Conservation (phyloP, 1,139 yeast genomes). For the Saccharomyces hybrid region DNA sequence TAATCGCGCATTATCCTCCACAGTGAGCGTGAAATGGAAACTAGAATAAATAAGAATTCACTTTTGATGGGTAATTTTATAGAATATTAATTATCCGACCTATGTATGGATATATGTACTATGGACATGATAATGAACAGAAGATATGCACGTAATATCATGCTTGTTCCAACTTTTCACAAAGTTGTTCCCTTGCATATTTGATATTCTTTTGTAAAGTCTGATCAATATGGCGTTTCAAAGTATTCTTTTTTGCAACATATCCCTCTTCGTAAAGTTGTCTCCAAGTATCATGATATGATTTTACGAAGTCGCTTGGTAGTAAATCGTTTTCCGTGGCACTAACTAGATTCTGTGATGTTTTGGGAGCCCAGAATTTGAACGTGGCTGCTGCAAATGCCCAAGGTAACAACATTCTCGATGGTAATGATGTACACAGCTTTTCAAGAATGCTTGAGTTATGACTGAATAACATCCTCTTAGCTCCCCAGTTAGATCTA, state of each 20-base stretch:
- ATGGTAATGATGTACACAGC: slow-evolving; percentile 21
- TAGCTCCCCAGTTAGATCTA: slow-evolving; percentile 20
- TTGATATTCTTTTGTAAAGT: slow-evolving; percentile 11
- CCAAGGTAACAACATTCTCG: slow-evolving; percentile 23
- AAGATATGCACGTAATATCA: not conserved
- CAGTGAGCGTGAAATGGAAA: not conserved
- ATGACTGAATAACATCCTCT: slow-evolving; percentile 5
- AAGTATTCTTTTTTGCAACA: slow-evolving; percentile 4
- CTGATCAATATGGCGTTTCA: slow-evolving; percentile 7
- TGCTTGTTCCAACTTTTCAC: slow-evolving; percentile 6
- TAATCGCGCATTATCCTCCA: not conserved
- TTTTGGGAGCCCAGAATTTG: slow-evolving; percentile 17
- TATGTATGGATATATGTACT: slow-evolving; percentile 1
- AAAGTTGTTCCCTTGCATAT: slow-evolving; percentile 9
- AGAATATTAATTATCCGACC: slow-evolving; percentile 1
- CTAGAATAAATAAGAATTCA: not conserved
- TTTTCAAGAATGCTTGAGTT: slow-evolving; percentile 12
- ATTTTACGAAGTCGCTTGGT: slow-evolving; percentile 13
- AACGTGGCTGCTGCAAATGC: slow-evolving; percentile 18
- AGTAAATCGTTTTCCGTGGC: slow-evolving; percentile 17
- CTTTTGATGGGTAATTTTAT: not conserved
- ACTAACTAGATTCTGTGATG: slow-evolving; percentile 16
- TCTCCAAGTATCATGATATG: slow-evolving; percentile 12
- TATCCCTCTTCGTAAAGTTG: slow-evolving; percentile 13
- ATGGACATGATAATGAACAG: not conserved